phyloP scores from a whole-genome alignment of 1,139 yeast genomes.

The Lodderomyces jiufengensis region DNA sequence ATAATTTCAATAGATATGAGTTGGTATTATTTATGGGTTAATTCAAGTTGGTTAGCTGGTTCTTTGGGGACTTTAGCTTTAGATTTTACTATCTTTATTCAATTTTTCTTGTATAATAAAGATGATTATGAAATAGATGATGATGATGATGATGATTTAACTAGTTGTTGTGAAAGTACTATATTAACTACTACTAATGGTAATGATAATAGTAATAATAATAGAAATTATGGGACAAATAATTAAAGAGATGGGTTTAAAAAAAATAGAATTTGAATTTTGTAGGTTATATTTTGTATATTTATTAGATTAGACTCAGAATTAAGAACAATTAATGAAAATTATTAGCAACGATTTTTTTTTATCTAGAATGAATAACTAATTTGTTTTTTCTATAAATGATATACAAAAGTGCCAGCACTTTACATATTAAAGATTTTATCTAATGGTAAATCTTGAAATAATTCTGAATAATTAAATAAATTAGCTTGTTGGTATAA shows the following conservation, averaged over 20 bases:
- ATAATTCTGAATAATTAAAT: conserved; percentile 19
- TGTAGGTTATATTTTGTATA: no score
- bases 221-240: no score
- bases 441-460: conserved; percentile 25
- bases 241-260: no score
- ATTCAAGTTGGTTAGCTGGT: conserved; percentile 91
- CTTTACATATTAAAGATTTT: conserved; percentile 8
- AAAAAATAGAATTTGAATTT: no score
- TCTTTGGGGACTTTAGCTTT: conserved; percentile 81
- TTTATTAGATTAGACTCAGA: no score
- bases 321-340: no score
- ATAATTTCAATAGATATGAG: conserved; percentile 75
- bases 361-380: no score
- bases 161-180: conserved; percentile 2
- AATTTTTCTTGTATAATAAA: conserved; percentile 73
- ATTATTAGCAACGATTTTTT: no score
- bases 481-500: conserved; percentile 1
- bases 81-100: conserved; percentile 82
- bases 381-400: no score
- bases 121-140: conserved; percentile 9
- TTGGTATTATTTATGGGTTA: conserved; percentile 66
- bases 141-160: conserved; percentile 10
- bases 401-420: no score
- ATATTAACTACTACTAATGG: no score
- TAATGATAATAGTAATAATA: background rate